These are phyloP conservation scores for Blastosporella zonata DNA, from an alignment of 1,284 basidiomycete species.

Conservation along the genomic window DNA sequence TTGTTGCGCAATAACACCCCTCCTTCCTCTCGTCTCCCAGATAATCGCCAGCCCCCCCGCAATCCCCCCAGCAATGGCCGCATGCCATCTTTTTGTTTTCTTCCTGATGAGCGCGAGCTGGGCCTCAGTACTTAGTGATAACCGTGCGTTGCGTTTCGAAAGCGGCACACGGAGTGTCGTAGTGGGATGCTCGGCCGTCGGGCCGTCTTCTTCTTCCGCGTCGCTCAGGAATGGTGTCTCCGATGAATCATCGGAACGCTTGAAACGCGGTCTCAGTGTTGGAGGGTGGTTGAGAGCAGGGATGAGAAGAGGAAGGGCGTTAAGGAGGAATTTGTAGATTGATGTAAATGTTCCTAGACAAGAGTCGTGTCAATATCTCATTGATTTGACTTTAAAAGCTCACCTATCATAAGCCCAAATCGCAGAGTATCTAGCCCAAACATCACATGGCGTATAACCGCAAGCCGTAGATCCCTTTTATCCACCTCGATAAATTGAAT, in stretches of 20 bases:
- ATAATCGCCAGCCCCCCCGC: slow-evolving; percentile 81
- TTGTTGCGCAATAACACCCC: slow-evolving; percentile 85
- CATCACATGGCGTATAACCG: slow-evolving; percentile 70
- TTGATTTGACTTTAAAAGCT: slow-evolving; percentile 16
- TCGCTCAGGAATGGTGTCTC: slow-evolving; percentile 35
- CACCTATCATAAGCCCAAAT: slow-evolving; percentile 85
- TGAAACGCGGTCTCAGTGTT: slow-evolving; percentile 12
- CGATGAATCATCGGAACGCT: slow-evolving; percentile 24
- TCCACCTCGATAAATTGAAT: not conserved
- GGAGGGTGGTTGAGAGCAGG: slow-evolving; percentile 40
- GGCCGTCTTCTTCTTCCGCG: slow-evolving; percentile 23
- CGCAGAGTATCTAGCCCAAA: slow-evolving; percentile 79
- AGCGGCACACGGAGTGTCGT: slow-evolving; percentile 27
- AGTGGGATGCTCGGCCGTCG: slow-evolving; percentile 26
- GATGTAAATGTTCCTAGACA: slow-evolving; percentile 73
- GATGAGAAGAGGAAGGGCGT: slow-evolving; percentile 79
- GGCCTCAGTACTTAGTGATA: slow-evolving; percentile 61
- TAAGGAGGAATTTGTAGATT: slow-evolving; percentile 81
- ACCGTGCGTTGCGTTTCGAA: slow-evolving; percentile 41
- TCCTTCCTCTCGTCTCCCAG: slow-evolving; percentile 73
- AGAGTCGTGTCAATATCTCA: not conserved
- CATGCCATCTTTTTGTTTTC: slow-evolving; percentile 81
- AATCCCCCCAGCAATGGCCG: slow-evolving; percentile 81
- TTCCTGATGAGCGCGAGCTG: slow-evolving; percentile 62
- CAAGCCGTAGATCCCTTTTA: slow-evolving; percentile 48